A percentile compares a stretch with the other conserved stretches of the same genome.
Conservation (phyloP, 2,329 filamentous ascomycete species). For the Periglandula ipomoeae region DNA sequence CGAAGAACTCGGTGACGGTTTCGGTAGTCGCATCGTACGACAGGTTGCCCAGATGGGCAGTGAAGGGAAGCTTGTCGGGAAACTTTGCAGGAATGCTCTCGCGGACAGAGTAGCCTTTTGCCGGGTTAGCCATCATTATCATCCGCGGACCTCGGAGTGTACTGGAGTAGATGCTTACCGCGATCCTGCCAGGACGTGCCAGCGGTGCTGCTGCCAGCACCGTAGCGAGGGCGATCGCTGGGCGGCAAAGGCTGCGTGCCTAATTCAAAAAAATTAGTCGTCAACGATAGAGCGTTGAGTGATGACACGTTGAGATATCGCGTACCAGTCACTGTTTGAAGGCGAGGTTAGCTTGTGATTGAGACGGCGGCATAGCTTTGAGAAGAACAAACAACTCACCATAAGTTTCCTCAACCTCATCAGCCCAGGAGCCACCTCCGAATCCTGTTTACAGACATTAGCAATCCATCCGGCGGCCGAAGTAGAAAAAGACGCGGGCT, state of each 20-base stretch:
- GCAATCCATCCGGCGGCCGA: slow-evolving; percentile 3
- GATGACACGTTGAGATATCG: neutral
- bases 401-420: slow-evolving; percentile 91
- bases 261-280: slow-evolving; percentile 14
- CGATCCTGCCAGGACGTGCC: slow-evolving; percentile 33
- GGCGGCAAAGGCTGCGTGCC: slow-evolving; percentile 50
- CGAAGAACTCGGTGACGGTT: slow-evolving; percentile 79
- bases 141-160: neutral
- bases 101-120: slow-evolving; percentile 48
- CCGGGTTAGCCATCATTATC: slow-evolving; percentile 13
- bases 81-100: slow-evolving; percentile 66
- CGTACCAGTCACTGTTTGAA: slow-evolving; percentile 29
- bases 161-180: slow-evolving; percentile 23
- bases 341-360: slow-evolving; percentile 18
- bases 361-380: neutral
- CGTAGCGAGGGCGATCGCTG: slow-evolving; percentile 33
- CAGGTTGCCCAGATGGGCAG: slow-evolving; percentile 91
- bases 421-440: slow-evolving; percentile 81
- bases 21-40: slow-evolving; percentile 86
- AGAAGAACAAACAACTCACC: slow-evolving; percentile 45
- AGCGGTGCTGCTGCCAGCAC: slow-evolving; percentile 17
- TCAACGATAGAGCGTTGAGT: neutral
- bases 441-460: slow-evolving; percentile 27
- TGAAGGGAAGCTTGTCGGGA: slow-evolving; percentile 87
- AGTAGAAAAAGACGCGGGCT: slow-evolving; percentile 10